Percentiles rank a stretch among this genome's conserved stretches.
Conservation (phyloP, 495 filamentous ascomycete genomes). For the Glarea lozoyensis region DNA sequence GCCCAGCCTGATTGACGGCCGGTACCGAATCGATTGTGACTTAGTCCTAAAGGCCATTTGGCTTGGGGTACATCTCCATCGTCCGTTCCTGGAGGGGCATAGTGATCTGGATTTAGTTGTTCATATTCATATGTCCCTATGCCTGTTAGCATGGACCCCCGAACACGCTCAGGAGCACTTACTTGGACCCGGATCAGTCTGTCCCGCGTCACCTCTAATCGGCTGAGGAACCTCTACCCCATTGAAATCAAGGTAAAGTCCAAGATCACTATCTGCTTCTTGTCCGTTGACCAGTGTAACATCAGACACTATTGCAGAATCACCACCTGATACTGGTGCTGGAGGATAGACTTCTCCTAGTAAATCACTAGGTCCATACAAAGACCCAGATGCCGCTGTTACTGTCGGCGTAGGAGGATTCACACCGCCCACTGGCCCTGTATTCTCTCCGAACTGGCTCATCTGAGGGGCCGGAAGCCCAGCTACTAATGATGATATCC, state of each 20-base stretch:
- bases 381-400: slow-evolving; percentile 22
- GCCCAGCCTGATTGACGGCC: slow-evolving; percentile 53
- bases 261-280: slow-evolving; percentile 43
- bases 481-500: no score
- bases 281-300: slow-evolving; percentile 35
- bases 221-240: slow-evolving; percentile 55
- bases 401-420: slow-evolving; percentile 26
- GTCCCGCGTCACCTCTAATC: slow-evolving; percentile 46
- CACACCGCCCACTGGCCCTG: slow-evolving; percentile 27
- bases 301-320: slow-evolving; percentile 26
- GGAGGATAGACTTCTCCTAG: slow-evolving; percentile 29
- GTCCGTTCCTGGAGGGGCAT: slow-evolving; percentile 59
- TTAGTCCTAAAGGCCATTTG: slow-evolving; percentile 64
- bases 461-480: slow-evolving; percentile 6
- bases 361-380: slow-evolving; percentile 27
- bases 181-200: slow-evolving; percentile 55
- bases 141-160: not conserved
- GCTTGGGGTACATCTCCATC: slow-evolving; percentile 51
- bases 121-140: slow-evolving; percentile 49
- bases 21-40: slow-evolving; percentile 49
- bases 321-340: slow-evolving; percentile 23
- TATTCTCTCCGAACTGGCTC: slow-evolving; percentile 25
- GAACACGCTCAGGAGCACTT: slow-evolving; percentile 14
- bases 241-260: slow-evolving; percentile 55
- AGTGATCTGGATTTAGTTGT: slow-evolving; percentile 53